Percentiles rank a stretch among this genome's conserved stretches.
phyloP scores from a whole-genome alignment of 805 yeast genomes.

The Aciculoconidium aculeatum region DNA sequence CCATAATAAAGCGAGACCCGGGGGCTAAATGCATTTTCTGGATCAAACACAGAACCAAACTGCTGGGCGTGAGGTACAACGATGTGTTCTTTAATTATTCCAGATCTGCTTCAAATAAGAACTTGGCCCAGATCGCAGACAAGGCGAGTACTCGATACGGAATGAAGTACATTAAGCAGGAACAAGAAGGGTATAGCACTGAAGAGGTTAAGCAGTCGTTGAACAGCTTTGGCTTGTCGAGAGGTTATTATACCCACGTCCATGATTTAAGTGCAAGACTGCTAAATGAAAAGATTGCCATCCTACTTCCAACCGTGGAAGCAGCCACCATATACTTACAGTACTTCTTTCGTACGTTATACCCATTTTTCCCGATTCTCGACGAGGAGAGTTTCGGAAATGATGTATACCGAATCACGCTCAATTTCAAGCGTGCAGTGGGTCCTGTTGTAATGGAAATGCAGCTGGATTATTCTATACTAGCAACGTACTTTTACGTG shows the following conservation, averaged over 20 bases:
- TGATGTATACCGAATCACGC: conserved; percentile 13
- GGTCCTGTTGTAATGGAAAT: conserved; percentile 7
- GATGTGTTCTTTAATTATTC: conserved; percentile 6
- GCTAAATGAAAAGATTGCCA: conserved; percentile 7
- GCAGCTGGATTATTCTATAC: conserved; percentile 10
- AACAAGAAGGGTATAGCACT: conserved; percentile 10
- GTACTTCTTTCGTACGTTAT: conserved; percentile 17
- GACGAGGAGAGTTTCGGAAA: conserved; percentile 19
- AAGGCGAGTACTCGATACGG: conserved; percentile 6
- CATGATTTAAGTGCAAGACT: conserved; percentile 6
- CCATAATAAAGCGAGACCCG: conserved; percentile 15
- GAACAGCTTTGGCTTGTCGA: conserved; percentile 2
- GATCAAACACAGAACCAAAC: conserved; percentile 7
- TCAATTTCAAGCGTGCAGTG: conserved; percentile 7
- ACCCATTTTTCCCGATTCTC: conserved; percentile 21
- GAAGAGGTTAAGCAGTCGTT: conserved; percentile 8
- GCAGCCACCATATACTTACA: conserved; percentile 8
- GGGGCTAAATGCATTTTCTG: conserved; percentile 14
- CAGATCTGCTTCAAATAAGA: neutral
- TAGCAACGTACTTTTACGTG: conserved; percentile 12
- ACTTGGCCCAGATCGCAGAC: conserved; percentile 2
- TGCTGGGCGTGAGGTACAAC: conserved; percentile 2
- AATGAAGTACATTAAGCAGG: conserved; percentile 3
- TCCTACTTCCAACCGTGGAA: conserved; percentile 9
- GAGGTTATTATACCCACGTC: conserved; percentile 4